Evolutionary conservation across 768 basidiomycete genomes (phyloP), one percentile per base, ranked within the genome.

Genomic region (Imleria badia): DNA sequence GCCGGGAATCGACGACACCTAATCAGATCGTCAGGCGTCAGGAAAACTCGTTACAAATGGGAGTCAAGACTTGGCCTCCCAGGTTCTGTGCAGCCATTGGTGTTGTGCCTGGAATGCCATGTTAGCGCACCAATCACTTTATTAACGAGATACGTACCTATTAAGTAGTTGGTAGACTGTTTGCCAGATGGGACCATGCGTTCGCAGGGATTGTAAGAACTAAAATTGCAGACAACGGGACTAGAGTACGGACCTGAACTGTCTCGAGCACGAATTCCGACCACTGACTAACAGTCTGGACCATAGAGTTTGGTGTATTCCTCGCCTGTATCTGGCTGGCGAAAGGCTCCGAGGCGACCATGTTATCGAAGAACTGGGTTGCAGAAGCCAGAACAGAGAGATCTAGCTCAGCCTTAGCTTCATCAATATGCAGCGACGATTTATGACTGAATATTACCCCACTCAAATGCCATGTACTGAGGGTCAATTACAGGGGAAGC

Each of bases 401-500:
- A 33, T 53, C 52, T 48, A 39, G 23, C 14, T 22, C 36, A 13
- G n/a, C 11, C 0, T 38, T 2, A 48, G 45, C 29, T 23, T 31
- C 19, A 6, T 15, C 15, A 14, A 6, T 12, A 13, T 10, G 8
- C 11, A 17, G n/a, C 1, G 23, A 14, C 1, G 15, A 12, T 12
- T 8, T 8, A 15, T 9, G 26, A 13, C 19, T 17, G 26, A 45
- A 36, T 30, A 35, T 17, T 31, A 52, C 44, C 44, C 51, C 45
- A 53, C 5, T 53, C 38, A 3, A 53, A 39, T 26, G 36, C 12
- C 52, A 53, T 33, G 31, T 23, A 40, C 15, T 33, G 33, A 6
- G 45, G 52, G 31, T 53, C 22, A 17, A 53, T 48, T 19, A 34
- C 30, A n/a, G 52, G 52, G 23, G 45, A 48, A 14, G 49, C 39